Percentiles rank a stretch among this genome's conserved stretches.
Evolutionary conservation across 768 basidiomycete species (phyloP).

Genomic region (Arthromyces matolae): DNA sequence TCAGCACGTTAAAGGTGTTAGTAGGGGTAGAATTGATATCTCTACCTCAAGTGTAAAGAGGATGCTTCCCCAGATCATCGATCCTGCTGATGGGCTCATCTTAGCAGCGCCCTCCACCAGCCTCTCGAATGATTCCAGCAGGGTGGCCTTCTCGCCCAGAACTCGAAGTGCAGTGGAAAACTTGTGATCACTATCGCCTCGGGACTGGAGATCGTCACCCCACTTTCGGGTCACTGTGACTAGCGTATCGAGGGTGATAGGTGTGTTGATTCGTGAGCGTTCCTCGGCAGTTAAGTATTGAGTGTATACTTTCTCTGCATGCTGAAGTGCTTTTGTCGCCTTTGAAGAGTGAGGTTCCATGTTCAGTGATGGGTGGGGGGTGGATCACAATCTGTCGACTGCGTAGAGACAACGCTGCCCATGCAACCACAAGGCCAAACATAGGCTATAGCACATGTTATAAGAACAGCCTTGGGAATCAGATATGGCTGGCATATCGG

Average conservation of each 20-base stretch:
- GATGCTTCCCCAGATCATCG: slow-evolving; percentile 6
- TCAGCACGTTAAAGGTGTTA: neutral
- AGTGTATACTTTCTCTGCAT: slow-evolving; percentile 1
- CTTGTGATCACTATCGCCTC: neutral
- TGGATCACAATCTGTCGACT: no score
- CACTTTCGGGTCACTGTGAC: neutral
- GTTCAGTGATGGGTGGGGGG: no score
- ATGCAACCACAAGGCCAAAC: no score
- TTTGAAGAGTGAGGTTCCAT: no score
- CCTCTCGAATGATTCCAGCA: neutral
- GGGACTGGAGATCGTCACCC: neutral
- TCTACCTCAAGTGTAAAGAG: slow-evolving; percentile 1
- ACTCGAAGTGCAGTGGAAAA: neutral
- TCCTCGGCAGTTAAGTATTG: neutral
- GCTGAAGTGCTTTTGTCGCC: no score
- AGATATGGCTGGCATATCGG: no score
- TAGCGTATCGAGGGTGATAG: neutral
- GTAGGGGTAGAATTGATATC: neutral
- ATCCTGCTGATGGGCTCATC: neutral
- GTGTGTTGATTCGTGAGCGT: neutral
- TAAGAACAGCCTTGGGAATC: no score
- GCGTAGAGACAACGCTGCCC: no score
- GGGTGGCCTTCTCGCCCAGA: neutral
- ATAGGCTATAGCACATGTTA: no score
- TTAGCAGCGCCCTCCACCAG: slow-evolving; percentile 1